A percentile compares a stretch with the other conserved stretches of the same genome.
phyloP scores from a whole-genome alignment of 768 basidiomycete species.

The Boletus fagicola region DNA sequence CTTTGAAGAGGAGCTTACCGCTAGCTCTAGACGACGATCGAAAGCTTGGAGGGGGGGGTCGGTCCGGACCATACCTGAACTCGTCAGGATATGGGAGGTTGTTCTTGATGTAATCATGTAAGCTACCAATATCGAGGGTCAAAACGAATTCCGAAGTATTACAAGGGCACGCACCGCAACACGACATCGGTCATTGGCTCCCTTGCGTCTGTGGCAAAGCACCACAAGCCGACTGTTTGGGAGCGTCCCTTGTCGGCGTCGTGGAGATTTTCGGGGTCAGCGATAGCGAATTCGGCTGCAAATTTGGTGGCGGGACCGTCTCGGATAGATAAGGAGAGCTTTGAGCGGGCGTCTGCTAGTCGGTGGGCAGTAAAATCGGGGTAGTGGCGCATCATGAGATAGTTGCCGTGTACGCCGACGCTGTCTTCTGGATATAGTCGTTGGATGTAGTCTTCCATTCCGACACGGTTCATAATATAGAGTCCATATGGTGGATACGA shows the following conservation, averaged over 20 bases:
- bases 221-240: slow-evolving; percentile 72
- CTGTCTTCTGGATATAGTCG: slow-evolving; percentile 78
- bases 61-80: slow-evolving; percentile 65
- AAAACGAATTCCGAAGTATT: background rate
- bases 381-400: slow-evolving; percentile 72
- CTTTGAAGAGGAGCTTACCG: slow-evolving; percentile 13
- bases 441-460: slow-evolving; percentile 74
- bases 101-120: slow-evolving; percentile 65
- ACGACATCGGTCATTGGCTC: slow-evolving; percentile 74
- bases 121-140: slow-evolving; percentile 33
- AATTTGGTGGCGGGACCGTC: slow-evolving; percentile 45
- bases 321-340: slow-evolving; percentile 19
- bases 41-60: slow-evolving; percentile 59
- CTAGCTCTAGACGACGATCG: slow-evolving; percentile 33
- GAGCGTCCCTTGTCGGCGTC: slow-evolving; percentile 54
- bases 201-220: slow-evolving; percentile 63
- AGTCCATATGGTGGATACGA: slow-evolving; percentile 82
- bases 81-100: slow-evolving; percentile 71
- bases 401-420: slow-evolving; percentile 55
- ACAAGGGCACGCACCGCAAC: slow-evolving; percentile 48
- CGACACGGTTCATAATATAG: slow-evolving; percentile 80
- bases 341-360: slow-evolving; percentile 37
- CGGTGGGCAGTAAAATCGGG: slow-evolving; percentile 61
- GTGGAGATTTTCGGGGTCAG: slow-evolving; percentile 42
- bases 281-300: slow-evolving; percentile 45